phyloP scores from a whole-genome alignment of 2,329 filamentous ascomycete species.

The Dactylellina cionopaga region DNA sequence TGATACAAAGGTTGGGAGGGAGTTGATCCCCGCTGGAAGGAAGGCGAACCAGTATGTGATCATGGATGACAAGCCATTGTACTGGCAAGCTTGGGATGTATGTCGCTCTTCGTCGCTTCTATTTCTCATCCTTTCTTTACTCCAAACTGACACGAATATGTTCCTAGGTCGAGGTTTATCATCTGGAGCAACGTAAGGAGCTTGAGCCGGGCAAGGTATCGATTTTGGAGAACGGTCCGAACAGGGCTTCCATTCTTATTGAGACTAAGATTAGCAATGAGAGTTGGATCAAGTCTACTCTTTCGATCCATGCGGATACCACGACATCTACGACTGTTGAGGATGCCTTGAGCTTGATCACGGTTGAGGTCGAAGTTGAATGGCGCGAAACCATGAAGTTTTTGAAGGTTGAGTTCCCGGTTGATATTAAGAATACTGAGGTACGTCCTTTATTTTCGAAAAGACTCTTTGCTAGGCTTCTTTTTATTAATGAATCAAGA shows the following conservation, averaged over 20 bases:
- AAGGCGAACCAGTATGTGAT: constrained; percentile 93
- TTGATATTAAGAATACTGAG: constrained; percentile 88
- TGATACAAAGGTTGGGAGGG: constrained; percentile 77
- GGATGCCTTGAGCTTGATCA: constrained; percentile 74
- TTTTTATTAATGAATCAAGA: background rate
- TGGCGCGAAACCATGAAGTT: constrained; percentile 98
- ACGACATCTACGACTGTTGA: constrained; percentile 64
- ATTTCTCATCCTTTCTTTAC: constrained; percentile 76
- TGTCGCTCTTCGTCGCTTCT: constrained; percentile 69
- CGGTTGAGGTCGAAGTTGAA: constrained; percentile 86
- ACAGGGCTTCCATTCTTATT: constrained; percentile 83
- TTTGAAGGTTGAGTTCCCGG: constrained; percentile 97
- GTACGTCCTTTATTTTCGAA: constrained; percentile 67
- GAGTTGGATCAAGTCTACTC: constrained; percentile 85
- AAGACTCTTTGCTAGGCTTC: no score
- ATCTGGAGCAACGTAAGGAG: constrained; percentile 85
- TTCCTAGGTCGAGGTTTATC: constrained; percentile 97
- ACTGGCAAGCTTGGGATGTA: constrained; percentile 56
- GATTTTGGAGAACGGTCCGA: constrained; percentile 76
- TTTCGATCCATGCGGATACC: constrained; percentile 74
- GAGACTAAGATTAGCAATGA: constrained; percentile 86
- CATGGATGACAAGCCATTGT: constrained; percentile 81
- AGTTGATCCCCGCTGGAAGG: constrained; percentile 76
- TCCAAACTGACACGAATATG: constrained; percentile 70
- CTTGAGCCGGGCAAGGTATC: constrained; percentile 74